Percentiles rank a stretch among this genome's conserved stretches.
These are phyloP conservation scores for Podaxis sp. DNA, from an alignment of 768 basidiomycete genomes.

Conservation along the genomic window DNA sequence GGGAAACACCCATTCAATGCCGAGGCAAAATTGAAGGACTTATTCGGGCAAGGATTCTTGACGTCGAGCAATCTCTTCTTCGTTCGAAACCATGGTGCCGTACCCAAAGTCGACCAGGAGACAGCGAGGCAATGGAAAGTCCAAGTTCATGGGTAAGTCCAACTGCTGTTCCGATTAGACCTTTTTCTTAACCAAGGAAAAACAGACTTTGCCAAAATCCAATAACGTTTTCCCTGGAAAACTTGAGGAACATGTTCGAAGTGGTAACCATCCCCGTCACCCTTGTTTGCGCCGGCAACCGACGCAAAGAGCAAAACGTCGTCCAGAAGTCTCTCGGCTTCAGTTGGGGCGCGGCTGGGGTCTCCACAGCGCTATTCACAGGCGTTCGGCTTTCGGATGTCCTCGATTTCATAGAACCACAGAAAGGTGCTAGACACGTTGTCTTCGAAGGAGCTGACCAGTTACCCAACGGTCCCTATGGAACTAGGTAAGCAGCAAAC, in stretches of 20 bases:
- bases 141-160: constrained; percentile 37
- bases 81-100: constrained; percentile 65
- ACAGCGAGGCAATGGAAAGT: constrained; percentile 44
- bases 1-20: constrained; percentile 64
- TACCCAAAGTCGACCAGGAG: constrained; percentile 43
- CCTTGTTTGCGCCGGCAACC: constrained; percentile 63
- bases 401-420: constrained; percentile 44
- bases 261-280: constrained; percentile 61
- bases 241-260: constrained; percentile 45
- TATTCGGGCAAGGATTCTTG: constrained; percentile 52
- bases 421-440: constrained; percentile 43
- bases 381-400: constrained; percentile 59
- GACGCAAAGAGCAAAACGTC: constrained; percentile 67
- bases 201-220: constrained; percentile 32
- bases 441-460: constrained; percentile 59
- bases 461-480: constrained; percentile 61
- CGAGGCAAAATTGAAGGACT: constrained; percentile 45
- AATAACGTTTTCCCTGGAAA: constrained; percentile 39
- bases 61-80: constrained; percentile 54
- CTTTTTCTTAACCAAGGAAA: not conserved
- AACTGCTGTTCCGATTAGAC: not conserved
- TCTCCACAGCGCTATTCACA: constrained; percentile 58
- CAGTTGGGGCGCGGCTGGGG: constrained; percentile 51
- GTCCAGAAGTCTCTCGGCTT: constrained; percentile 57
- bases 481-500: constrained; percentile 35